Evolutionary conservation across 345 rosid genomes (phyloP).

Genomic region (Euclidium syriacum): DNA sequence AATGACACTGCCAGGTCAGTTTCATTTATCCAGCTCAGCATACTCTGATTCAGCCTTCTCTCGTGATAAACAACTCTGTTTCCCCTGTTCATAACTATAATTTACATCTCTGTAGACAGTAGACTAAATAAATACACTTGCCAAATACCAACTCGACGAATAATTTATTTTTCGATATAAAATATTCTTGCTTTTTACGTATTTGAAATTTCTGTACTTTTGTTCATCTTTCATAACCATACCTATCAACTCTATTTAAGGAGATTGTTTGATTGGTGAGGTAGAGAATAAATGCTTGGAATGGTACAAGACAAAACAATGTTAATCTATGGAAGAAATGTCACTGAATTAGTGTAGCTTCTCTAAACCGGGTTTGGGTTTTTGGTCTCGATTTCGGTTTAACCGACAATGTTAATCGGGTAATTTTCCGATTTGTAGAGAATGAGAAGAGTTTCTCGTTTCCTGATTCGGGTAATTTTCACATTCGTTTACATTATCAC

Average conservation of each 20-base stretch:
- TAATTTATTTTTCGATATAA: too few species aligned
- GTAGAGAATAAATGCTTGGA: constrained; percentile 29
- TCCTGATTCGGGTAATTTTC: background rate
- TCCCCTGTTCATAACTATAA: background rate
- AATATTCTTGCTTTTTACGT: too few species aligned
- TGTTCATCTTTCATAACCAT: background rate
- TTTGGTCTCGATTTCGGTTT: constrained; percentile 10
- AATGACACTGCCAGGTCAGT: too few species aligned
- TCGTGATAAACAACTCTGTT: too few species aligned
- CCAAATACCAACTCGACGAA: too few species aligned
- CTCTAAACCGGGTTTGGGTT: constrained; percentile 1
- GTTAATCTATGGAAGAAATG: background rate
- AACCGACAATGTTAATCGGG: constrained; percentile 25
- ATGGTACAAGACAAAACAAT: constrained; percentile 22
- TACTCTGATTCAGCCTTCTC: too few species aligned
- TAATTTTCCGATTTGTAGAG: too few species aligned
- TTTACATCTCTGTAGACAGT: too few species aligned
- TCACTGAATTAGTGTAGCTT: background rate
- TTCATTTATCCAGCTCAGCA: too few species aligned
- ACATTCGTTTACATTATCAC: background rate
- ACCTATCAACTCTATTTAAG: background rate
- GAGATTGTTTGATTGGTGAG: constrained; percentile 1
- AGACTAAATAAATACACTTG: background rate
- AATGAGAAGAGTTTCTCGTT: too few species aligned
- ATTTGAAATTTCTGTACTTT: too few species aligned